Evolutionary conservation across 2,329 filamentous ascomycete species (phyloP).

Genomic region (Beauveria sp.): DNA sequence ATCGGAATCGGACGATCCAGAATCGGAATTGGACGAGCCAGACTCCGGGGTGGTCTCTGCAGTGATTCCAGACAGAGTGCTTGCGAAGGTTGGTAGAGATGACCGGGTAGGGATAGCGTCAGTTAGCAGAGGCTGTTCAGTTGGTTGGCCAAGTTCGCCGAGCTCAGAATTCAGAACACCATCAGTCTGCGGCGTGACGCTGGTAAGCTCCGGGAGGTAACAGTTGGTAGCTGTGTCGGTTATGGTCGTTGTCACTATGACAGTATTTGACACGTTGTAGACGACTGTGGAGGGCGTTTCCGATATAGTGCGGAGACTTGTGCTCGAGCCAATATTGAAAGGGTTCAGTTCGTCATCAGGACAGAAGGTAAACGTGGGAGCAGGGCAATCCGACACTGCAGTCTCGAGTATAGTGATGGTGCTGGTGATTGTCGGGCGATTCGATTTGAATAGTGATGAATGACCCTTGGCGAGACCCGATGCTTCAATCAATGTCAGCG

Average conservation of each 20-base stretch:
- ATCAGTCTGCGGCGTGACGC: not conserved
- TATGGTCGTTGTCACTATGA: not conserved
- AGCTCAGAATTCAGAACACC: slow-evolving; percentile 3
- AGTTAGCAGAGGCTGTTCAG: slow-evolving; percentile 14
- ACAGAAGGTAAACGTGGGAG: not conserved
- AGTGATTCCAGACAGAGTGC: slow-evolving; percentile 6
- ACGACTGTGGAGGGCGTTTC: not conserved
- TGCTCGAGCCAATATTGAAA: not conserved
- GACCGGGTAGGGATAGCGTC: slow-evolving; percentile 24
- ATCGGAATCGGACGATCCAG: not conserved
- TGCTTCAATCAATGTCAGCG: slow-evolving; percentile 1
- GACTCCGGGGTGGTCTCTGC: not conserved
- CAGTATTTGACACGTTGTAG: not conserved
- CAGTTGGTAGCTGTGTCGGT: not conserved
- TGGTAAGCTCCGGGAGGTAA: not conserved
- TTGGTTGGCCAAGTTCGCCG: slow-evolving; percentile 1
- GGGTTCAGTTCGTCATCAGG: not conserved
- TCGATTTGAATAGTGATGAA: not conserved
- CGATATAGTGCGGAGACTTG: not conserved
- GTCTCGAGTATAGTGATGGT: not conserved
- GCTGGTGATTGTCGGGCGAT: not conserved
- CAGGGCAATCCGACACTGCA: not conserved
- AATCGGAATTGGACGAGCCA: not conserved
- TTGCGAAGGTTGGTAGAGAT: slow-evolving; percentile 19
- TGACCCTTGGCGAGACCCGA: not conserved